Conservation (phyloP, 345 rosid genomes). For the Laguncularia racemosa region DNA sequence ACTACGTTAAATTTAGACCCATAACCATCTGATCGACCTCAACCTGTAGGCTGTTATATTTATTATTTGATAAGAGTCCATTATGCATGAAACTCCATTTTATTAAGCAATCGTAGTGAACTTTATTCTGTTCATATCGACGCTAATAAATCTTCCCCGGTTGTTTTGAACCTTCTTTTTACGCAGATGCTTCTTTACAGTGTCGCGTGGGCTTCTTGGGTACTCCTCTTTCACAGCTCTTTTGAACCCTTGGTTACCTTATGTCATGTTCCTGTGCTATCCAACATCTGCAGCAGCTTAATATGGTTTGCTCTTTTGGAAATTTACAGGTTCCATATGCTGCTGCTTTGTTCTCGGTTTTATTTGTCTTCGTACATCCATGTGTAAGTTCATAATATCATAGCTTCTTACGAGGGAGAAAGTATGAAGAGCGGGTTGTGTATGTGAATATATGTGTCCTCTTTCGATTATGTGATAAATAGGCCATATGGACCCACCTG, state of each 20-base stretch:
- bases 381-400: slow-evolving; percentile 50
- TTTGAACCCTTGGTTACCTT: neutral
- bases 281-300: neutral
- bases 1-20: no score
- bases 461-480: no score
- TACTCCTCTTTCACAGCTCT: slow-evolving; percentile 21
- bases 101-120: no score
- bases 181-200: slow-evolving; percentile 76
- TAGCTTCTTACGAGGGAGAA: neutral
- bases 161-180: slow-evolving; percentile 4
- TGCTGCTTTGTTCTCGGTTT: slow-evolving; percentile 52
- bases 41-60: no score
- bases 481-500: neutral
- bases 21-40: no score
- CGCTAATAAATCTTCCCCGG: neutral
- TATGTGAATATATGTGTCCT: no score
- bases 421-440: no score
- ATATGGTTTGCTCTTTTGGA: slow-evolving; percentile 7
- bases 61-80: no score
- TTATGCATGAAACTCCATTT: no score
- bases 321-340: slow-evolving; percentile 68
- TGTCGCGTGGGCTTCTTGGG: slow-evolving; percentile 85
- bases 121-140: no score
- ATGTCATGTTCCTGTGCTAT: neutral
- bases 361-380: slow-evolving; percentile 58